These are phyloP conservation scores for Heliamphora pulchella DNA, from an alignment of 179 eudicot species.

Conservation along the genomic window DNA sequence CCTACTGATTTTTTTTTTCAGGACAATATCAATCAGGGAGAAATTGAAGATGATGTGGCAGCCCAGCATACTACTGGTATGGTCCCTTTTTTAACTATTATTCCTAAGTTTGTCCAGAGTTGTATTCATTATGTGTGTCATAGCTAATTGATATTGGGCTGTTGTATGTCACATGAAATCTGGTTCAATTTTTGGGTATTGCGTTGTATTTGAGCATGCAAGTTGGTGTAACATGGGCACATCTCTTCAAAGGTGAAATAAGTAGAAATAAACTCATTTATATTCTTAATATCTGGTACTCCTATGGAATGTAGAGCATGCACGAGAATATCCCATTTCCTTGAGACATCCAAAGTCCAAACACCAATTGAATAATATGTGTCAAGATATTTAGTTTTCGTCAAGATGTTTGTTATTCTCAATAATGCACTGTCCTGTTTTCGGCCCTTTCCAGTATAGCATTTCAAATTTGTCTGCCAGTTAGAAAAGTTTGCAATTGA, in stretches of 20 bases:
- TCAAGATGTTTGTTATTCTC: background rate
- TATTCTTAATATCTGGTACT: background rate
- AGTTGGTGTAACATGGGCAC: background rate
- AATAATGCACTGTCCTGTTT: background rate
- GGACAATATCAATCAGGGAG: conserved; percentile 69
- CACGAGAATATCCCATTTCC: background rate
- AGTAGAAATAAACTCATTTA: background rate
- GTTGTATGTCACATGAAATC: background rate
- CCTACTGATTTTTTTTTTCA: conserved; percentile 23
- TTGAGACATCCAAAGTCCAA: background rate
- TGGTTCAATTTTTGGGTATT: background rate
- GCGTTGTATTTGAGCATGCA: background rate
- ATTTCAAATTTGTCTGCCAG: background rate
- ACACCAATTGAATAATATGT: background rate
- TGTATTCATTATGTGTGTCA: background rate
- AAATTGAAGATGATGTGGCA: conserved; percentile 40
- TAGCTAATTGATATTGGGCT: background rate
- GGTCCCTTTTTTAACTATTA: background rate
- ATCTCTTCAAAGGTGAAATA: background rate
- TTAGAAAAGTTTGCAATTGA: background rate
- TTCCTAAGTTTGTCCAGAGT: background rate
- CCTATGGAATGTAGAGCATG: background rate
- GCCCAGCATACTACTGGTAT: conserved; percentile 36
- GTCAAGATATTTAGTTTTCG: no score
- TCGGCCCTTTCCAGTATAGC: background rate